Conservation (phyloP, 345 rosid genomes). For the Acer yangbiense region DNA sequence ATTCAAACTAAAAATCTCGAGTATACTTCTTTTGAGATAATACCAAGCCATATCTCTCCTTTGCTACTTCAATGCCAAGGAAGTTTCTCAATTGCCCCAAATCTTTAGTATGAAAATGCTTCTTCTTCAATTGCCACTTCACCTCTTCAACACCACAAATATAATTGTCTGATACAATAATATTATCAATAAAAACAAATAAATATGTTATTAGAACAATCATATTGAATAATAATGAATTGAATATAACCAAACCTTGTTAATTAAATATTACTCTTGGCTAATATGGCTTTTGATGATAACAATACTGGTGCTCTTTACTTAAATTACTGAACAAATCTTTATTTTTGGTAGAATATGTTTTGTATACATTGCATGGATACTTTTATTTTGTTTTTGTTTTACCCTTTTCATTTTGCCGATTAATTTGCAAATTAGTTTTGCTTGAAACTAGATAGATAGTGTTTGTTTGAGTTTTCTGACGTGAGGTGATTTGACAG, state of each 20-base stretch:
- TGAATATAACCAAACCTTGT: neutral
- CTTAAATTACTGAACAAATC: neutral
- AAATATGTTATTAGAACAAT: too few species aligned
- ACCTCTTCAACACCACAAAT: neutral
- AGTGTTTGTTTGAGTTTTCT: constrained; percentile 10
- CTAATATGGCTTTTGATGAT: neutral
- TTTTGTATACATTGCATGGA: neutral
- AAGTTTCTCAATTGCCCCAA: neutral
- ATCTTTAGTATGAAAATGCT: neutral
- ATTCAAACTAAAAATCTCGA: neutral
- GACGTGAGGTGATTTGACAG: constrained; percentile 41
- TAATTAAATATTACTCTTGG: neutral
- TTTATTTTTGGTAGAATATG: neutral
- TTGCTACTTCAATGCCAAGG: neutral
- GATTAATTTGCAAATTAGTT: constrained; percentile 3
- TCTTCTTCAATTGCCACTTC: neutral
- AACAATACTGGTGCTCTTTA: neutral
- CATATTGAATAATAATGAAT: too few species aligned
- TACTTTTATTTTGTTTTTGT: neutral
- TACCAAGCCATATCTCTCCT: neutral
- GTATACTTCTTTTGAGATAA: neutral
- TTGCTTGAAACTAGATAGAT: neutral
- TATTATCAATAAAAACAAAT: neutral
- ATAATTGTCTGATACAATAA: neutral
- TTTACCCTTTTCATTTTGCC: neutral